A percentile compares a stretch with the other conserved stretches of the same genome.
phyloP scores from a whole-genome alignment of 257 asterid genomes.

The Marsdenia floribunda region DNA sequence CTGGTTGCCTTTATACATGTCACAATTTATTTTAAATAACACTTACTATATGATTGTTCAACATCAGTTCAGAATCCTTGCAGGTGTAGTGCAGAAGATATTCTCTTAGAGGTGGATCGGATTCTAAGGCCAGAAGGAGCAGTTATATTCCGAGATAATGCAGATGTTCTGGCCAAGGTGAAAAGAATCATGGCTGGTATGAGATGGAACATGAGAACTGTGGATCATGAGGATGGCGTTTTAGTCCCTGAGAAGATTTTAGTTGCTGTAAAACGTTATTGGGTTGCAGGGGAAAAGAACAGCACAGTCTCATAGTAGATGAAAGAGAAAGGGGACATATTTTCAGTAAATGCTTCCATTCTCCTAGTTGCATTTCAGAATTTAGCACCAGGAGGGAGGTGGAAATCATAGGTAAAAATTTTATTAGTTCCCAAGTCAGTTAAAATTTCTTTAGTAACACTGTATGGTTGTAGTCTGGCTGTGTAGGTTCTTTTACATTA shows the following conservation, averaged over 20 bases:
- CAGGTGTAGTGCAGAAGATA: constrained; percentile 36
- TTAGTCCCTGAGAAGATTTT: constrained; percentile 32
- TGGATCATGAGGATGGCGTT: constrained; percentile 45
- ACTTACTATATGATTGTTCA: neutral
- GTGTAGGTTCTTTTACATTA: neutral
- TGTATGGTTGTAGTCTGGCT: too few species aligned
- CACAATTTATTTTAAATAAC: neutral
- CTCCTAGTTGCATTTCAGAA: neutral
- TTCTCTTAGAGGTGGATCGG: constrained; percentile 39
- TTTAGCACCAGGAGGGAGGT: neutral
- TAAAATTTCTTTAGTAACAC: neutral
- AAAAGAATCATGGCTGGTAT: constrained; percentile 30
- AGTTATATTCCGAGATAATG: constrained; percentile 38
- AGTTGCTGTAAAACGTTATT: constrained; percentile 33
- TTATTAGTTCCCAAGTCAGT: neutral
- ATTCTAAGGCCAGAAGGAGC: constrained; percentile 46
- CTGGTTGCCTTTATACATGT: neutral
- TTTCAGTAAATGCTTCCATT: constrained; percentile 4
- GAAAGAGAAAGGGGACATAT: neutral
- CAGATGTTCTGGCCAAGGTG: constrained; percentile 25
- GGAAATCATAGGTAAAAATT: neutral
- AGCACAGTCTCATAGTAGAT: constrained; percentile 11
- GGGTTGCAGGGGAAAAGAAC: constrained; percentile 32
- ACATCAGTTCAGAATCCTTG: neutral
- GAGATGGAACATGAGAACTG: constrained; percentile 38